Base-by-base conservation (phyloP, 2,329 filamentous ascomycete genomes). In the Septoria petroselini region DNA sequence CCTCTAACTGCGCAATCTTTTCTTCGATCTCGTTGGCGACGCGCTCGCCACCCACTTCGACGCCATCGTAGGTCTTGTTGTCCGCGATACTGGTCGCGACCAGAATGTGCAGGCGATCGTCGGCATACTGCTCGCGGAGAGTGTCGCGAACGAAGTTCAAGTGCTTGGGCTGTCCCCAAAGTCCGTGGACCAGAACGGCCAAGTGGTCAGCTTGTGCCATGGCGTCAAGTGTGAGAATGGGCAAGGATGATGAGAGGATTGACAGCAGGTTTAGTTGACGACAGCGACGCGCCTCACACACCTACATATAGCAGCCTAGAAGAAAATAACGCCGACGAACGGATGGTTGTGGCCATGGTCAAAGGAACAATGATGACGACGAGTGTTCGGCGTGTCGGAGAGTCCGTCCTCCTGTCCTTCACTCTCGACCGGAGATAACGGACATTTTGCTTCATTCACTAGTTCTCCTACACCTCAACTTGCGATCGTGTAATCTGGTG, bases 91-190 rank as follows among this genome's bases (percentile, higher is more conserved):
- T 80, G 66, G 86, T 85, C 3, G 83, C 81, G 6, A 88, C 76
- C 9, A 91, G 75, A 21, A 91, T 78, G 63, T 89, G 80, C 15
- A 91, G 72, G 57, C 78, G 71, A 52, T 87, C 83, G 56, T 78
- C 74, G 1, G 81, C 66, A 63, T 85, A 76, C 52, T 78, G 73
- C 19, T 77, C 76, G 54, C 83, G 80, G 6, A 93, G 71, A 7
- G 78, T 75, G 55, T 82, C 81, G 50, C 83, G 84, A 52, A 91
- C 74, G 48, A 80, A 82, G 53, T 75, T 75, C 70, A 91, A 79
- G 68, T 93, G 86, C 40, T 75, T 74, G 1, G 88, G 88, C 57
- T 88, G 88, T 15, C 88, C 88, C 88, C 88, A 91, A 58, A 91
- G 76, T 71, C 88, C 87, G 65, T 91, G 87, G 44, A 90, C 83